These are phyloP conservation scores for Marasmius fiardii DNA, from an alignment of 1,284 basidiomycete genomes.

Conservation along the genomic window DNA sequence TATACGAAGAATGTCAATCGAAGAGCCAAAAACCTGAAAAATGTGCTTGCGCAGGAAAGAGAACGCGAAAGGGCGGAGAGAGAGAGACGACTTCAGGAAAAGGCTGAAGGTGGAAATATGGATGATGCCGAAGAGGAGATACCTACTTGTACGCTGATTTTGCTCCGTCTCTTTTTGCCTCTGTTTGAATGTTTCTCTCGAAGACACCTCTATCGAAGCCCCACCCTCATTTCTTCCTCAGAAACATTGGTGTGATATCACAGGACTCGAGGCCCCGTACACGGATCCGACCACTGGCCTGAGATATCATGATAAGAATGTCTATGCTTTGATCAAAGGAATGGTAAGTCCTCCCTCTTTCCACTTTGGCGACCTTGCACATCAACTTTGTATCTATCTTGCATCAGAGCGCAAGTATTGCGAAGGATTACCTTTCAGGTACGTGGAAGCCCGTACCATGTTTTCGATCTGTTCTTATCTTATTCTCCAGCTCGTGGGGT, in stretches of 20 bases:
- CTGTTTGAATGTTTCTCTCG: neutral
- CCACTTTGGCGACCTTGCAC: too few relatives aligned
- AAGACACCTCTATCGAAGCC: constrained; percentile 82
- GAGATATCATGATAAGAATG: constrained; percentile 82
- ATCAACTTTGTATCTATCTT: neutral
- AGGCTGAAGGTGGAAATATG: constrained; percentile 25
- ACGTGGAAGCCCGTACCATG: constrained; percentile 11
- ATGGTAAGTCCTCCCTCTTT: too few relatives aligned
- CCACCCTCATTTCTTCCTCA: constrained; percentile 80
- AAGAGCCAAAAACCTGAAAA: constrained; percentile 73
- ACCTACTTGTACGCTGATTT: constrained; percentile 54
- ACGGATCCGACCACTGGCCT: constrained; percentile 82
- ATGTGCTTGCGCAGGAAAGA: constrained; percentile 69
- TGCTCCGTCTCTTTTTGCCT: neutral
- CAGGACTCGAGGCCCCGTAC: constrained; percentile 84
- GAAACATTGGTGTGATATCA: constrained; percentile 84
- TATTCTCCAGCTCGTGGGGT: constrained; percentile 38
- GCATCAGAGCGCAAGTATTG: constrained; percentile 40
- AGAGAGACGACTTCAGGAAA: constrained; percentile 49
- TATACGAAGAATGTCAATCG: constrained; percentile 68
- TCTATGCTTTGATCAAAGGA: constrained; percentile 80
- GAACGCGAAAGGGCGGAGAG: constrained; percentile 68
- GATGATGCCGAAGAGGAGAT: constrained; percentile 49
- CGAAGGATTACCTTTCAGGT: constrained; percentile 52
- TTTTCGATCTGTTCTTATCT: neutral